A percentile compares a stretch with the other conserved stretches of the same genome.
Conservation (phyloP, 805 yeast species). For the Metschnikowia picachoensis region DNA sequence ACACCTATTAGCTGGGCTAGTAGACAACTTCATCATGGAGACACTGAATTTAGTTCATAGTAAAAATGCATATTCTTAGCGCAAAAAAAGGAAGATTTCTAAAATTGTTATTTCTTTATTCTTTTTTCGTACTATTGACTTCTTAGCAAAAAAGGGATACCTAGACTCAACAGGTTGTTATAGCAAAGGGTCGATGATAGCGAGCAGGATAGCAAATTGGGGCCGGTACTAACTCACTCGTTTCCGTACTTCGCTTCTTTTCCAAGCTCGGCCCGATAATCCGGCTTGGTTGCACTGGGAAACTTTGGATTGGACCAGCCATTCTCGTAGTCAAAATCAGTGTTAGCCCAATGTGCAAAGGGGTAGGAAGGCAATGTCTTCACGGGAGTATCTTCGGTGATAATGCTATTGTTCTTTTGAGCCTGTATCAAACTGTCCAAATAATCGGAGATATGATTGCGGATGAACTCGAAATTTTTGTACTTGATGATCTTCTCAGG, state of each 20-base stretch:
- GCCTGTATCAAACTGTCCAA: slow-evolving; percentile 54
- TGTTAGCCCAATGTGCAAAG: slow-evolving; percentile 54
- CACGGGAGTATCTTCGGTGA: slow-evolving; percentile 51
- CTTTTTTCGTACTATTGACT: no score
- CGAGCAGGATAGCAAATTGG: no score
- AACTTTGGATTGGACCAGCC: slow-evolving; percentile 40
- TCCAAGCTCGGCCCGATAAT: slow-evolving; percentile 23
- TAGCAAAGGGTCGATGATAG: no score
- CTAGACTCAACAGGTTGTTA: no score
- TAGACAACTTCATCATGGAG: no score
- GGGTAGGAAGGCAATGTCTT: slow-evolving; percentile 61
- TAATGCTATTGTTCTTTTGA: slow-evolving; percentile 55
- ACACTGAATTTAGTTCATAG: no score
- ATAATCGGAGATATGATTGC: slow-evolving; percentile 58
- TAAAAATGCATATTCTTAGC: no score
- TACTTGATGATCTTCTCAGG: slow-evolving; percentile 64
- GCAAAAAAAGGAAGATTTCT: no score
- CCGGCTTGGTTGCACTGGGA: slow-evolving; percentile 20
- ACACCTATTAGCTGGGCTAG: no score
- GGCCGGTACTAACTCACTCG: slow-evolving; percentile 6
- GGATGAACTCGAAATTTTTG: slow-evolving; percentile 54
- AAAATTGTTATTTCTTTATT: no score
- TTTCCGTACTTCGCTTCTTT: slow-evolving; percentile 17
- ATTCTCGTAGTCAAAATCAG: slow-evolving; percentile 36
- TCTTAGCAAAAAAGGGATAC: no score